Conservation (phyloP, 2,329 filamentous ascomycete species). For the Fusarium sp. region DNA sequence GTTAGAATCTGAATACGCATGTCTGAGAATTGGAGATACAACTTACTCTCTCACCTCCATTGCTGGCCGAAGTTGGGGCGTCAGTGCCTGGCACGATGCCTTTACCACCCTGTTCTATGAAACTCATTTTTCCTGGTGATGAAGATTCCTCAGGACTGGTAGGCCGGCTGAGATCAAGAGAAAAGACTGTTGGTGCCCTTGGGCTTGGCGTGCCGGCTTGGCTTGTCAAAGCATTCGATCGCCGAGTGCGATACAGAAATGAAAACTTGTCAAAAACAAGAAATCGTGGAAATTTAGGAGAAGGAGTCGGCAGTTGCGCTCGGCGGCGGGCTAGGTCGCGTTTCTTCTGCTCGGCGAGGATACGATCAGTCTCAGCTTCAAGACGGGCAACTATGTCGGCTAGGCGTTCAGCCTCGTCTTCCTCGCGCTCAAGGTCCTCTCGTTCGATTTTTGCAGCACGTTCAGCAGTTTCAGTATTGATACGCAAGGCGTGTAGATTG, state of each 20-base stretch:
- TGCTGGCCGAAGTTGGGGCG: conserved; percentile 82
- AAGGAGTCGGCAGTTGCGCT: conserved; percentile 51
- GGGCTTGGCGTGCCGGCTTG: conserved; percentile 48
- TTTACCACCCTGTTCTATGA: conserved; percentile 57
- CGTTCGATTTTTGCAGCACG: conserved; percentile 34
- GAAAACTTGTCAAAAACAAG: conserved; percentile 60
- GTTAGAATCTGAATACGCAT: conserved; percentile 6
- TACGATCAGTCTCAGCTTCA: conserved; percentile 59
- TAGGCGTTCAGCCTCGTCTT: conserved; percentile 43
- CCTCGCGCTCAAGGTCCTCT: conserved; percentile 20
- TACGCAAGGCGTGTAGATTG: conserved; percentile 34
- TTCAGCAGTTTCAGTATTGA: conserved; percentile 33
- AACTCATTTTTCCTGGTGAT: conserved; percentile 47
- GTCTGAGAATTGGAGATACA: neutral
- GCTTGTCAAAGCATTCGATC: conserved; percentile 47
- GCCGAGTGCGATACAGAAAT: conserved; percentile 55
- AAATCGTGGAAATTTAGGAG: conserved; percentile 44
- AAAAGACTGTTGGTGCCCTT: conserved; percentile 48
- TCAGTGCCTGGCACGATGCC: conserved; percentile 67
- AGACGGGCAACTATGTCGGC: conserved; percentile 54
- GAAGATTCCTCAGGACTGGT: conserved; percentile 46
- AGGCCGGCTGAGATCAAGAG: conserved; percentile 46
- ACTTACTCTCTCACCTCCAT: conserved; percentile 79
- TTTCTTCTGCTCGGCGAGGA: conserved; percentile 60
- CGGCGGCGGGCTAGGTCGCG: conserved; percentile 58